These are phyloP conservation scores for Acer saccharum DNA, from an alignment of 345 rosid genomes.

Conservation along the genomic window DNA sequence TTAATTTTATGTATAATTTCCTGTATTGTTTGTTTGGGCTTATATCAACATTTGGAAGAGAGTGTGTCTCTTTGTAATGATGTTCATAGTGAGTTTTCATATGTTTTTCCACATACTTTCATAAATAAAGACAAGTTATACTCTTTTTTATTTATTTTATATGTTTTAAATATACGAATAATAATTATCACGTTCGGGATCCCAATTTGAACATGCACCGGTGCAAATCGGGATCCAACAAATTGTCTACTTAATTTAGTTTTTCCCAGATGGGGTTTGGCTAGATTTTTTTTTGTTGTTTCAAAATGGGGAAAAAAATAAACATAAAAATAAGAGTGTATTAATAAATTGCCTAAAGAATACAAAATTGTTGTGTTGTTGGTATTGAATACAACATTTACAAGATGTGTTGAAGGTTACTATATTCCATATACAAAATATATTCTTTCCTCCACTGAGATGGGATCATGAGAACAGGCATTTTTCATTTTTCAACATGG, in stretches of 20 bases:
- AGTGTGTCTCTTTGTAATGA: constrained; percentile 22
- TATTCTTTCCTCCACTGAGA: constrained; percentile 7
- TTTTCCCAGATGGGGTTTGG: not conserved
- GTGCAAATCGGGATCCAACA: too few species aligned
- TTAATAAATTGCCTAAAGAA: not conserved
- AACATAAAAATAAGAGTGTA: too few species aligned
- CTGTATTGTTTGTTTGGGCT: constrained; percentile 1
- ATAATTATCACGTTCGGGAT: too few species aligned
- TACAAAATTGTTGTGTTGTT: constrained; percentile 14
- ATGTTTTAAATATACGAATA: too few species aligned
- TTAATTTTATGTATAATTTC: constrained; percentile 13
- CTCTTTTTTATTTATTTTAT: not conserved
- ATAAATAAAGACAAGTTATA: constrained; percentile 26
- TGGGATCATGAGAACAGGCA: not conserved
- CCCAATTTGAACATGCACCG: too few species aligned
- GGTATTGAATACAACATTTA: constrained; percentile 22
- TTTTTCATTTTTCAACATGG: not conserved
- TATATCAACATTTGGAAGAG: constrained; percentile 6
- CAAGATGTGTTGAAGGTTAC: constrained; percentile 19
- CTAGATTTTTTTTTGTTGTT: not conserved
- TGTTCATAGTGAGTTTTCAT: constrained; percentile 21
- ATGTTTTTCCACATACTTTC: constrained; percentile 9
- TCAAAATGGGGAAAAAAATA: too few species aligned
- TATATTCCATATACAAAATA: constrained; percentile 30
- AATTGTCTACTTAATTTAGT: too few species aligned